Percentiles rank a stretch among this genome's conserved stretches.
phyloP scores from a whole-genome alignment of 305 asterid genomes.

The Striga hermonthica region DNA sequence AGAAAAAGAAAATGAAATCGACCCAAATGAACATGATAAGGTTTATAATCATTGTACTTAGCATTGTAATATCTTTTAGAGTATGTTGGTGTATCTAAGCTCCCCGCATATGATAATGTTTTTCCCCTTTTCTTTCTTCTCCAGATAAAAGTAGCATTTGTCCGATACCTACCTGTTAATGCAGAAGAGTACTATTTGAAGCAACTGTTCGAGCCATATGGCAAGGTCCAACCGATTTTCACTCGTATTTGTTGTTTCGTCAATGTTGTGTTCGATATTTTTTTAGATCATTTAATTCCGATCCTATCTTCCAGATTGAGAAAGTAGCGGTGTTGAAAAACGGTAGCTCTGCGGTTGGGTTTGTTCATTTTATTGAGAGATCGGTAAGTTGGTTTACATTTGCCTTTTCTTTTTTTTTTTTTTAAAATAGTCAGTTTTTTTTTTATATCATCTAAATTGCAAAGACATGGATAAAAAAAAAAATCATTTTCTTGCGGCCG shows the following conservation, averaged over 20 bases:
- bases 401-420: neutral
- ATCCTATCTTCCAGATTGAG: slow-evolving; percentile 65
- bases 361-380: slow-evolving; percentile 75
- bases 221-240: slow-evolving; percentile 54
- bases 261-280: slow-evolving; percentile 18
- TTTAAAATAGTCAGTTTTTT: no score
- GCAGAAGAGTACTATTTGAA: slow-evolving; percentile 73
- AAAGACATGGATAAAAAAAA: neutral
- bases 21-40: slow-evolving; percentile 70
- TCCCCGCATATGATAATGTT: neutral
- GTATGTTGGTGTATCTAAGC: slow-evolving; percentile 24
- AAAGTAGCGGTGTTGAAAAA: slow-evolving; percentile 66
- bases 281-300: slow-evolving; percentile 29
- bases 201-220: slow-evolving; percentile 73
- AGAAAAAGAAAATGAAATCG: slow-evolving; percentile 58
- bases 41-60: slow-evolving; percentile 35
- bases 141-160: slow-evolving; percentile 84
- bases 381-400: slow-evolving; percentile 50
- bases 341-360: slow-evolving; percentile 61
- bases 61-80: slow-evolving; percentile 12
- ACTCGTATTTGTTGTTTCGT: slow-evolving; percentile 19
- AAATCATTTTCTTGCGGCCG: no score
- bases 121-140: slow-evolving; percentile 26
- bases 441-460: slow-evolving; percentile 8
- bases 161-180: slow-evolving; percentile 66